A percentile compares a stretch with the other conserved stretches of the same genome.
Conservation (phyloP, 164 flowering plant genomes). For the Magnolia sinica region DNA sequence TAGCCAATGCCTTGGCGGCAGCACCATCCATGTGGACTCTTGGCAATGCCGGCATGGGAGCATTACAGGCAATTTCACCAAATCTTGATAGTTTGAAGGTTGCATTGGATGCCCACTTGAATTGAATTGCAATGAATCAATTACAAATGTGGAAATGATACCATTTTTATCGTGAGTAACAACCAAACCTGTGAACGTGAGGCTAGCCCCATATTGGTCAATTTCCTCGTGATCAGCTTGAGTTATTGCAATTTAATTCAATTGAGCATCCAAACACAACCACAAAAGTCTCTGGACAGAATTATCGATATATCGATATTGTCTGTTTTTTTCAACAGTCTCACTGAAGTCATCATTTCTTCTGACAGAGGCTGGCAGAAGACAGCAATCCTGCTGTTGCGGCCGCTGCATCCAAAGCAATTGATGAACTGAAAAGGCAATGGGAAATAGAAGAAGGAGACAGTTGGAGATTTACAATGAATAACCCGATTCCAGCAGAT, state of each 20-base stretch:
- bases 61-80: conserved; percentile 59
- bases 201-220: too few relatives aligned
- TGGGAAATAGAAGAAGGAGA: conserved; percentile 96
- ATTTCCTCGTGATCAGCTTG: neutral
- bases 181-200: too few relatives aligned
- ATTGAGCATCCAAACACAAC: neutral
- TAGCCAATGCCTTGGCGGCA: conserved; percentile 88
- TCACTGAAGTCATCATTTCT: neutral
- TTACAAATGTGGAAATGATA: neutral
- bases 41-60: conserved; percentile 99
- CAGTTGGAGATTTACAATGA: conserved; percentile 76
- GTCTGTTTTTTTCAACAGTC: neutral
- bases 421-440: conserved; percentile 75
- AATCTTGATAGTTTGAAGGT: neutral
- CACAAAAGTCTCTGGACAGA: neutral
- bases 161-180: neutral
- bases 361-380: conserved; percentile 78
- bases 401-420: conserved; percentile 77
- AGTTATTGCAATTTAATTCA: neutral
- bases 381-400: conserved; percentile 91
- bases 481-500: conserved; percentile 24
- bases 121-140: neutral
- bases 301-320: too few relatives aligned
- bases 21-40: conserved; percentile 99
- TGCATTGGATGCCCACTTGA: neutral